Percentiles rank a stretch among this genome's conserved stretches.
These are phyloP conservation scores for Vitis hybrid DNA, from an alignment of 177 flowering plant species.

Conservation along the genomic window DNA sequence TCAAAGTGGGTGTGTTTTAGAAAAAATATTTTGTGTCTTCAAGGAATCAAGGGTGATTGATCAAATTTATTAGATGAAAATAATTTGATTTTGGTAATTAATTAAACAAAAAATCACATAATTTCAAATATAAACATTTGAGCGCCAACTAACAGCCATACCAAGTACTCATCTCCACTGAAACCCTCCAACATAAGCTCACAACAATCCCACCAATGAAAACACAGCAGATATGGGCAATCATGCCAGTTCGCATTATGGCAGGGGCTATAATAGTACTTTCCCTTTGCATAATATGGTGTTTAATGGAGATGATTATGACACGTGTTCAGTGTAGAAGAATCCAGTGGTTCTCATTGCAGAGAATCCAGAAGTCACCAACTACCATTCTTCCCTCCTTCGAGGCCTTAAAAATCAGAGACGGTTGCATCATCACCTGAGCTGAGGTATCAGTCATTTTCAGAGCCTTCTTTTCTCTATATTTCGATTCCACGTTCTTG, in stretches of 20 bases:
- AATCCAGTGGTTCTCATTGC: background rate
- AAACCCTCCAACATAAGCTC: background rate
- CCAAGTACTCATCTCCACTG: background rate
- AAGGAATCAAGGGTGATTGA: too few relatives aligned
- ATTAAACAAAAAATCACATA: too few relatives aligned
- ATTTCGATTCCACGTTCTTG: background rate
- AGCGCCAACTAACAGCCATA: slow-evolving; percentile 17
- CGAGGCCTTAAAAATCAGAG: background rate
- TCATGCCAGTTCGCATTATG: background rate
- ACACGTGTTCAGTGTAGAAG: background rate
- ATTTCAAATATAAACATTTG: background rate
- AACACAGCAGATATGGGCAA: background rate
- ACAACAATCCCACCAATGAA: background rate
- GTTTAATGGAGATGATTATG: background rate
- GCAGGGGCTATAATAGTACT: too few relatives aligned
- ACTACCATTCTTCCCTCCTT: slow-evolving; percentile 37
- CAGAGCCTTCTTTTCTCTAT: background rate
- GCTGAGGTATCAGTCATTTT: too few relatives aligned
- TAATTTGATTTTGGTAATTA: too few relatives aligned
- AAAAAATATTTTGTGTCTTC: too few relatives aligned
- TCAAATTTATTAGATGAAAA: too few relatives aligned
- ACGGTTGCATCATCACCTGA: background rate
- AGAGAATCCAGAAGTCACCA: background rate
- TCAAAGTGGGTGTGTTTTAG: too few relatives aligned
- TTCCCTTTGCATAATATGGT: too few relatives aligned